Conservation (phyloP, 2,329 filamentous ascomycete genomes). For the Pestalotiopsis sp. region DNA sequence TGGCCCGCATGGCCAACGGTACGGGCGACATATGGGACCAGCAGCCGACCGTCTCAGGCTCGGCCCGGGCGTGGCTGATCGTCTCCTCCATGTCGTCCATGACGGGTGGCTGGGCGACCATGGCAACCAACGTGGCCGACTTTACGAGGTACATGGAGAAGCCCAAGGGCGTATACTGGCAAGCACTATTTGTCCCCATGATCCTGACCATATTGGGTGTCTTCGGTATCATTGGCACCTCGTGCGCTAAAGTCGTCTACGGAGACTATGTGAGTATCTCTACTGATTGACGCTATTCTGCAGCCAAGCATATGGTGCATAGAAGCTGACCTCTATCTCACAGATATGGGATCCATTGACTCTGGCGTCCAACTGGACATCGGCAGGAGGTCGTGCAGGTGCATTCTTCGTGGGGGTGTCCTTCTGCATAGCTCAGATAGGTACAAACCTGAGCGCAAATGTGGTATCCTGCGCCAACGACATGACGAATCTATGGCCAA, state of each 20-base stretch:
- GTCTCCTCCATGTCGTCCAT: slow-evolving; percentile 47
- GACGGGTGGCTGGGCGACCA: slow-evolving; percentile 41
- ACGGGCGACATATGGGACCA: slow-evolving; percentile 41
- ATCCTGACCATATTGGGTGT: slow-evolving; percentile 50
- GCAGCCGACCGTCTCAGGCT: slow-evolving; percentile 36
- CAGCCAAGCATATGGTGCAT: slow-evolving; percentile 8
- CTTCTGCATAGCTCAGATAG: slow-evolving; percentile 56
- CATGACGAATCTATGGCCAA: slow-evolving; percentile 54
- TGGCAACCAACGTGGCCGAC: slow-evolving; percentile 55
- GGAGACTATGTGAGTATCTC: slow-evolving; percentile 54
- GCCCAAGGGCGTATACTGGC: slow-evolving; percentile 38
- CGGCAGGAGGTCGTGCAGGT: slow-evolving; percentile 39
- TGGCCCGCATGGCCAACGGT: slow-evolving; percentile 58
- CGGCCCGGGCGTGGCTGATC: slow-evolving; percentile 55
- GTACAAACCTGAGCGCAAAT: slow-evolving; percentile 60
- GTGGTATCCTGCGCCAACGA: slow-evolving; percentile 57
- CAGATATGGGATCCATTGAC: slow-evolving; percentile 20
- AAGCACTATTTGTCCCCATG: slow-evolving; percentile 46
- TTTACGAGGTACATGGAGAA: slow-evolving; percentile 47
- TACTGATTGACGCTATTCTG: slow-evolving; percentile 46
- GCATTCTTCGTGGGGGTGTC: slow-evolving; percentile 50
- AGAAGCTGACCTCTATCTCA: not conserved
- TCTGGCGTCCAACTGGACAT: slow-evolving; percentile 27
- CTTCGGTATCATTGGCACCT: slow-evolving; percentile 60
- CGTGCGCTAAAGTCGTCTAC: slow-evolving; percentile 53